Evolutionary conservation across 2,329 filamentous ascomycete genomes (phyloP), one percentile per base, ranked within the genome.

Genomic region (Zelopaecilomyces penicillatus): DNA sequence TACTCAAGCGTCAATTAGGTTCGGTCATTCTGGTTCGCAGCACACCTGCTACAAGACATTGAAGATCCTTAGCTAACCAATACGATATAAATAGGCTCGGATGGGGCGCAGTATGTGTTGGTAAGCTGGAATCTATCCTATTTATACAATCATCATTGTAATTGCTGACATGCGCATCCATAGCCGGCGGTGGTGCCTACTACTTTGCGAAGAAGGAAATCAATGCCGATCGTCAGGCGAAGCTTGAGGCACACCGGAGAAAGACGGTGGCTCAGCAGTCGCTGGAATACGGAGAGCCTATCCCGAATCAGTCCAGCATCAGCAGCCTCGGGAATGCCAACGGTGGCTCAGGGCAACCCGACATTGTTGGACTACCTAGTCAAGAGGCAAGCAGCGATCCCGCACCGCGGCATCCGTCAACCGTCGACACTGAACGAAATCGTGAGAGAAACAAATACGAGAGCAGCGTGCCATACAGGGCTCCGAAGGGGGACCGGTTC

Each of bases 151-250:
- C 28, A 12, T 38, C 30, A 19, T 12, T 34, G 8, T 2, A 34
- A 27, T 38, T 43, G 46, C 44, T 49, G 30, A 54, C 49, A 48
- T 56, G 50, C 50, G 47, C 30, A 38, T 44, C 19, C 30, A 43
- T 60, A 89, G 88, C 90, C 54, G 93, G 91, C 60, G 93, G 81
- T 53, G 87, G 84, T 51, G 89, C 91, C 58, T 98, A 97, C 74
- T 89, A 87, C 72, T 95, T 96, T 64, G 93, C 93, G 52, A 98
- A 98, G 75, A 78, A 80, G 61, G 83, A 83, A 65, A 95, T 98
- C 76, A 95, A 96, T 63, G 86, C 86, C 55, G 89, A 96, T 66
- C 86, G 91, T 52, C 75, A 78, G 49, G 71, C 79, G 49, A 80
- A 87, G 57, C 78, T 85, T 53, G 77, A 85, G 56, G 81, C 85